Base-by-base conservation (phyloP, 495 filamentous ascomycete genomes). In the Tetracladium marchalianum region DNA sequence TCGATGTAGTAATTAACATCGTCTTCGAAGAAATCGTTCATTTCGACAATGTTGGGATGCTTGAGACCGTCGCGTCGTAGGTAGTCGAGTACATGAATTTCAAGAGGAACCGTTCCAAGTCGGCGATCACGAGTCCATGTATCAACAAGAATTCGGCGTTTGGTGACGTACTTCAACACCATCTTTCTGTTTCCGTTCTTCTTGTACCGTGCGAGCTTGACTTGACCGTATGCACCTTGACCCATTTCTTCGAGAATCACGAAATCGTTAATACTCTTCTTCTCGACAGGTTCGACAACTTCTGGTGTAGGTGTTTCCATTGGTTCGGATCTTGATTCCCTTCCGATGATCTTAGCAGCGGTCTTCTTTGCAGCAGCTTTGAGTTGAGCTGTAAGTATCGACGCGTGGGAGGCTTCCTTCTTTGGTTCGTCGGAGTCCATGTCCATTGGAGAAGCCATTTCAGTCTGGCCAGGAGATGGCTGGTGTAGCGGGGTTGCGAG, bases 1-100 rank as follows among this genome's bases (percentile, higher is more conserved):
- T 97, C 93, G 55, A 99, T 99, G 58, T 99, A 97, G 61, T 99
- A 99, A 56, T 99, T 97, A 59, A 88, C 70, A 49, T 94, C 87
- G 46, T 99, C 93, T 61, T 99, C 92, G 60, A 99, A 99, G 66
- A 97, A 99, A 48, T 93, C 90, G 32, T 84, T 79, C 93, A 99
- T 97, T 67, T 97, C 92, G 22, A 99, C 87, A 49, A 99, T 95
- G 56, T 97, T 97, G 18, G 88, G 85, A 58, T 99, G 92, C 55
- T 78, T 82, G 34, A 90, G 70, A 19, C 85, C 90, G 52, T 94
- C 88, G 4, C 85, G 75, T 27, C 88, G 80, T 1, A 99, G 79
- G 59, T 90, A 99, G 61, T 99, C 87, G 9, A 99, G 71, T 36
- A 97, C 92, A 55, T 99, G 92, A 52, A 99, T 97, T 64, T 99